Base-by-base conservation (phyloP, 2,329 filamentous ascomycete species). In the Pezicula neosporulosa region DNA sequence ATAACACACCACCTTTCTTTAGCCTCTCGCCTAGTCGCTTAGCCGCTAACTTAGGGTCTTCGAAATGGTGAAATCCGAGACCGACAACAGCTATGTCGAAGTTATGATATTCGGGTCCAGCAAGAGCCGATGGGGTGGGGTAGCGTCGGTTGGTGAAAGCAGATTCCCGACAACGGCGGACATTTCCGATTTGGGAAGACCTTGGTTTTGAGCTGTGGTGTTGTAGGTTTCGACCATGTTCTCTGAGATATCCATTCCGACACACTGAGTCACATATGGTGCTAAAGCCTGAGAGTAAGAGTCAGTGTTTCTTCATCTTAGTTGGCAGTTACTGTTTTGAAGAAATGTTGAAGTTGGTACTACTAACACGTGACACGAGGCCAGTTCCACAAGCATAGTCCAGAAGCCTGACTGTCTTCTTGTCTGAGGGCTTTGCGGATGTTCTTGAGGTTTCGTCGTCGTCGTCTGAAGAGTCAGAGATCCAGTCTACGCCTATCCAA, bases 301-400 rank as follows among this genome's bases (percentile, higher is more conserved):
- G 49, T 47, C 15, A 16, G 37, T 12, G 19, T 12, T 16, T 16
- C 10, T 36, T 28, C 4, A 39, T 46, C 5, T n/a, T n/a, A 36
- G 45, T 33, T 46, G 35, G 12, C 15, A 35, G 24, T 27, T 10
- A 27, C n/a, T 4, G 46, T 18, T n/a, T n/a, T n/a, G n/a, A n/a
- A n/a, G n/a, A n/a, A 27, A 46, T n/a, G 28, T 15, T 33, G 36
- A 35, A 36, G 46, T 48, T 37, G 30, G 37, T 49, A 41, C 15
- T 8, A 69, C 76, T 58, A 64, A 87, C 85, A 66, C 78, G 76
- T 12, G 85, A 86, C 56, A 89, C 73, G 49, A 81, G 68, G 2
- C 86, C 86, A 6, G 85, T 85, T 8, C 88, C 88, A 63, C 87
- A 91, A 15, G 88, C 88, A 67, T 91, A 92, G 65, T 92, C 88